Base-by-base conservation (phyloP, 768 basidiomycete genomes). In the Lanmaoa rubissima region DNA sequence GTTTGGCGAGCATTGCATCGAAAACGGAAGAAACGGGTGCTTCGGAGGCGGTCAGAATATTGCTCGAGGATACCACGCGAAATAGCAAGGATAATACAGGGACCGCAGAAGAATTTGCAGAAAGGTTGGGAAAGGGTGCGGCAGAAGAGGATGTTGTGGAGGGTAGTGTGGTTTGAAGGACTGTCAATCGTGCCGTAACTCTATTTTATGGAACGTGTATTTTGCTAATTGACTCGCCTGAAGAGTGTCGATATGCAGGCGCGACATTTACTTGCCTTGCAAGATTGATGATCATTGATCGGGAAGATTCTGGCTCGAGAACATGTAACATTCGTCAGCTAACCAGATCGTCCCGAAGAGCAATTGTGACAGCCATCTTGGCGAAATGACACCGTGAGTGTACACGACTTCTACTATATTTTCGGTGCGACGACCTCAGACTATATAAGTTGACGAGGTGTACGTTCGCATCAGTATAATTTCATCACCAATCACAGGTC, bases 1-100 rank as follows among this genome's bases (percentile, higher is more conserved):
- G 81, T 38, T 66, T 88, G 49, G 80, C 82, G 10, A 84, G 82
- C 1, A 70, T 86, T 5, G 78, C 79, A 2, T 58, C 38, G 5
- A 57, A 54, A 16, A 77, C 76, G 32, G 73, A 73, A 48, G 79
- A 80, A 64, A 81, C 81, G 0, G 78, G 78, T 1, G 61, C 70
- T 5, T 77, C 75, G 4, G 78, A 81, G 17, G 73, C 74, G 13
- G 69, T 74, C 9, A 66, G 79, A 59, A 41, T 82, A 38, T 49
- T 69, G n/a, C 44, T 62, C 7, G 67, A 51, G 57, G 63, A 63
- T 54, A 48, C 53, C 43, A 50, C 12, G 26, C 39, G 17, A 49
- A 10, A 24, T 1, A 26, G 34, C 1, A 1, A 3, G 21, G 26
- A 35, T 1, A 7, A 14, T 19, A 28, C 35, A 12, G 8, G 52